Evolutionary conservation across 768 basidiomycete genomes (phyloP), one percentile per base, ranked within the genome.

Genomic region (Lactarius vividus): DNA sequence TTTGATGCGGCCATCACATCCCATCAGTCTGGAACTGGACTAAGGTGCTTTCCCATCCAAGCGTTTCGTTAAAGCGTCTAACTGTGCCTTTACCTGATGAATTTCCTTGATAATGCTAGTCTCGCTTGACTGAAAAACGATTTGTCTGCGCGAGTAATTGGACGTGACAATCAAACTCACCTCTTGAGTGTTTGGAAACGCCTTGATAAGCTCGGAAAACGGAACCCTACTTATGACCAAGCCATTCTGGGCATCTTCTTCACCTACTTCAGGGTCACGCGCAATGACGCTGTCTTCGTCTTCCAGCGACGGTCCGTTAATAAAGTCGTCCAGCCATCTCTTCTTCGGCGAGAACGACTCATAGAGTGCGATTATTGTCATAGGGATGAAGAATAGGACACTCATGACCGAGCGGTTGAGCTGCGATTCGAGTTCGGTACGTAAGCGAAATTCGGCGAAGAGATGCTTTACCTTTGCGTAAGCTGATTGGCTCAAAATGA

Each of bases 331-430:
- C 74, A 91, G 77, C 89, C 90, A 92, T 10, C 74, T 76, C 68
- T 84, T 84, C 31, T 75, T 72, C 16, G 75, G 73, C 65, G 82
- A 77, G 57, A 81, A 74, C 1, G 91, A 82, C 77, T 97, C 96
- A 71, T 81, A 89, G 39, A 95, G 71, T 0, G 93, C 90, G 68
- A 97, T 90, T 18, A 82, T 59, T 4, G 81, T 78, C 35, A 97
- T 79, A 3, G 94, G 94, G 61, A 94, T 66, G 76, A 88, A 89
- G 80, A 98, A 96, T n/a, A 96, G 66, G 52, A 82, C 70, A 28
- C 78, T 76, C 95, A 98, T 96, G 61, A 92, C 81, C 70, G 80
- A 73, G 61, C 88, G 86, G 76, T 96, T 97, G 68, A 94, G 76
- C 87, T 90, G 60, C 15, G 42, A 9, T 31, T 15, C 23, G 37